A percentile compares a stretch with the other conserved stretches of the same genome.
Evolutionary conservation across 179 eudicot species (phyloP).

Genomic region (Pouteria campechiana): DNA sequence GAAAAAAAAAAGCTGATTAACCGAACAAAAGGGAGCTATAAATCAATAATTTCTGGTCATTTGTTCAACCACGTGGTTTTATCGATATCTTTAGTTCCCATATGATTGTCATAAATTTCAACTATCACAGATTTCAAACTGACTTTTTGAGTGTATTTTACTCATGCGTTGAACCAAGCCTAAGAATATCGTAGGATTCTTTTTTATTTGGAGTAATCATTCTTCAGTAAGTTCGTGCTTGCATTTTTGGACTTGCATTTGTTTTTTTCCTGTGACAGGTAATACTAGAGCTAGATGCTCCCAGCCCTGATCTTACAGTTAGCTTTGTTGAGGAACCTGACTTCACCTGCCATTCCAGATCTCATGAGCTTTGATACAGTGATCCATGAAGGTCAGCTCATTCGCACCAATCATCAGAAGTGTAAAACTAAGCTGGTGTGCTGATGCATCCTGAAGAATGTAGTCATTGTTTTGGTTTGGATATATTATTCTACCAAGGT

Average conservation of each 20-base stretch:
- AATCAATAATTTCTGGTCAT: no score
- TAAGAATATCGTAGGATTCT: not conserved
- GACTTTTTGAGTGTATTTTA: no score
- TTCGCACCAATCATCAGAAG: not conserved
- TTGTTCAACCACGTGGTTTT: no score
- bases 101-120: no score
- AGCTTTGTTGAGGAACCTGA: constrained; percentile 47
- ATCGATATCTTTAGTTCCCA: no score
- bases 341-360: constrained; percentile 27
- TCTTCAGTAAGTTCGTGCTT: not conserved
- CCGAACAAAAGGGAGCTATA: no score
- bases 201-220: not conserved
- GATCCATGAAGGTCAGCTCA: not conserved
- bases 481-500: no score
- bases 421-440: not conserved
- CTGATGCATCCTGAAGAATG: not conserved
- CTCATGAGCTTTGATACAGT: constrained; percentile 17
- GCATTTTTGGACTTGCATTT: not conserved
- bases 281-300: constrained; percentile 65
- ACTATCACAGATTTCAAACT: no score
- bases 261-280: constrained; percentile 25
- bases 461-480: no score
- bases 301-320: constrained; percentile 44
- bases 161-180: not conserved
- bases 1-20: no score